A percentile compares a stretch with the other conserved stretches of the same genome.
These are phyloP conservation scores for Pichia rugopelliculosa DNA, from an alignment of 805 yeast species.

Conservation along the genomic window DNA sequence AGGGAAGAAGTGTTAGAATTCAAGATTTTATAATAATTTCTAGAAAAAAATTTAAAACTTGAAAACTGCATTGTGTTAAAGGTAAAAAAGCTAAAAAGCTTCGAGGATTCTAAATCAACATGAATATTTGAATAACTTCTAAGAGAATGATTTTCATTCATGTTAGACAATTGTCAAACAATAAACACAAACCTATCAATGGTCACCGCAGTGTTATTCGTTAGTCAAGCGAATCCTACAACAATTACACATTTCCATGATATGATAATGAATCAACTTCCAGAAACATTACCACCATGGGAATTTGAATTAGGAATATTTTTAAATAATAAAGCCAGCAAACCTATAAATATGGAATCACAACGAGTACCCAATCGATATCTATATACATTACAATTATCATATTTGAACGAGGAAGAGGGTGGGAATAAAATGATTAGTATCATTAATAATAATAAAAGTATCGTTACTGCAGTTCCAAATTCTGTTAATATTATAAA, in stretches of 20 bases:
- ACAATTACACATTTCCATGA: conserved; percentile 67
- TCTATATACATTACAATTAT: conserved; percentile 43
- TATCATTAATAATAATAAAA: conserved; percentile 38
- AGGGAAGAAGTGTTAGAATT: too few relatives aligned
- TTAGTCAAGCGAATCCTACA: conserved; percentile 44
- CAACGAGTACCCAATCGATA: conserved; percentile 36
- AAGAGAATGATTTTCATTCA: neutral
- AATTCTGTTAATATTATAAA: conserved; percentile 13
- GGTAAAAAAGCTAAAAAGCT: too few relatives aligned
- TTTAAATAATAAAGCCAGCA: conserved; percentile 50
- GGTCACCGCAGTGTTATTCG: conserved; percentile 34
- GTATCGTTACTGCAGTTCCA: conserved; percentile 27
- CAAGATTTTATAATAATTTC: too few relatives aligned
- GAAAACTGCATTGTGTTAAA: too few relatives aligned
- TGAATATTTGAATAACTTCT: too few relatives aligned
- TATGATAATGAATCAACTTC: conserved; percentile 58
- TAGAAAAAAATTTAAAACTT: too few relatives aligned
- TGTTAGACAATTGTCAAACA: too few relatives aligned
- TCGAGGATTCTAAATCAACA: too few relatives aligned
- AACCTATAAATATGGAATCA: conserved; percentile 31
- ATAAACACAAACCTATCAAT: conserved; percentile 7
- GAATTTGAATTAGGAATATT: conserved; percentile 59
- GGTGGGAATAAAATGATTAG: conserved; percentile 36
- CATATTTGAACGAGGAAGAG: conserved; percentile 32
- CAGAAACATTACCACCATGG: conserved; percentile 59